Percentiles rank a stretch among this genome's conserved stretches.
Evolutionary conservation across 2,329 filamentous ascomycete species (phyloP).

Genomic region (Aspergillus jensenii): DNA sequence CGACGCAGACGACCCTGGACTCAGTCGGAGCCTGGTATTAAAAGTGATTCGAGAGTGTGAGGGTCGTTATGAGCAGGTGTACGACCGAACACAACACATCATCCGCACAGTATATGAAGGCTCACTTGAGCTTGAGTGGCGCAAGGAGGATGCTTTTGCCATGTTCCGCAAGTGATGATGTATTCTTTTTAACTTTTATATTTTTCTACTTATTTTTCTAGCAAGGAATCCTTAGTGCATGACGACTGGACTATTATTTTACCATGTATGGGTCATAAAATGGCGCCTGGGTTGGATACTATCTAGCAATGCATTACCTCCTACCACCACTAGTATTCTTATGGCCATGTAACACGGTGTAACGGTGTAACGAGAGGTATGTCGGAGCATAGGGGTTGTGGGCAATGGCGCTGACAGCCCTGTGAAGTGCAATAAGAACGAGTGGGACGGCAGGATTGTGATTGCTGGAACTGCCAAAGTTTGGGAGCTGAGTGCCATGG

Average conservation of each 20-base stretch:
- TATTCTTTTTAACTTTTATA: conserved; percentile 9
- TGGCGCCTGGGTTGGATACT: conserved; percentile 14
- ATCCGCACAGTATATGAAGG: conserved; percentile 48
- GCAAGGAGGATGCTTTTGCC: conserved; percentile 44
- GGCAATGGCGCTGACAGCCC: background rate
- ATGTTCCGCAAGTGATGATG: conserved; percentile 42
- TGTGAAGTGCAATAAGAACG: background rate
- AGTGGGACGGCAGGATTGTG: conserved; percentile 1
- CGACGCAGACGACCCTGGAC: conserved; percentile 72
- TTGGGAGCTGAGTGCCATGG: conserved; percentile 5
- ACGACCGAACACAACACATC: conserved; percentile 51
- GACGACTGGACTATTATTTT: conserved; percentile 11
- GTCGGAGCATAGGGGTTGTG: background rate
- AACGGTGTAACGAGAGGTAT: background rate
- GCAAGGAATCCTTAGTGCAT: background rate
- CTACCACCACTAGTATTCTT: background rate
- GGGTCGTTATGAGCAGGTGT: conserved; percentile 53
- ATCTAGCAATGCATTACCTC: background rate
- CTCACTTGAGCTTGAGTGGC: conserved; percentile 49
- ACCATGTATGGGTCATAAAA: conserved; percentile 13
- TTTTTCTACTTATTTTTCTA: conserved; percentile 5
- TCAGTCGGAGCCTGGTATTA: conserved; percentile 59
- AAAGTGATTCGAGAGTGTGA: conserved; percentile 64
- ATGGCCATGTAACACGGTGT: background rate
- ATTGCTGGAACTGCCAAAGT: conserved; percentile 3